A percentile compares a stretch with the other conserved stretches of the same genome.
Evolutionary conservation across 805 yeast genomes (phyloP).

Genomic region (Blastobotrys parvus): DNA sequence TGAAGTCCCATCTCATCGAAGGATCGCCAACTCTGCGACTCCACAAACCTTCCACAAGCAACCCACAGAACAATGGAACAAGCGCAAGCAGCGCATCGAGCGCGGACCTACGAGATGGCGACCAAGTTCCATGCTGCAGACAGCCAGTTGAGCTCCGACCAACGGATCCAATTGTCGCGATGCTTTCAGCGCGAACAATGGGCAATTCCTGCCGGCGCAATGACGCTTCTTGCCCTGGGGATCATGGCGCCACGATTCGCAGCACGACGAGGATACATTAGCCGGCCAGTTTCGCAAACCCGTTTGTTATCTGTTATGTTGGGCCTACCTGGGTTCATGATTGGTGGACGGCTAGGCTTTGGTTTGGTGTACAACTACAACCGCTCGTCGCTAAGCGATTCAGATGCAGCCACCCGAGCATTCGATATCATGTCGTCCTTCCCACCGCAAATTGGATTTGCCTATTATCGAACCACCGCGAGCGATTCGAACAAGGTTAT

Average conservation of each 20-base stretch:
- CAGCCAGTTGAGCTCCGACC: conserved; percentile 6
- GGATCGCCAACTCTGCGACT: neutral
- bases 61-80: neutral
- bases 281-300: conserved; percentile 5
- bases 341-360: conserved; percentile 12
- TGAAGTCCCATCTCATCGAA: neutral
- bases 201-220: conserved; percentile 10
- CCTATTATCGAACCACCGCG: conserved; percentile 14
- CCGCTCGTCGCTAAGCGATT: conserved; percentile 3
- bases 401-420: conserved; percentile 6
- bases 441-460: conserved; percentile 17
- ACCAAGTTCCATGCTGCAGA: conserved; percentile 6
- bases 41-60: too few species aligned
- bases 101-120: conserved; percentile 1
- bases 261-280: conserved; percentile 8
- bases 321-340: conserved; percentile 12
- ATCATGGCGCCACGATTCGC: conserved; percentile 10
- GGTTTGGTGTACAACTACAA: conserved; percentile 3
- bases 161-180: conserved; percentile 8
- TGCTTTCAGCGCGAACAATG: conserved; percentile 9
- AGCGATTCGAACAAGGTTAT: conserved; percentile 11
- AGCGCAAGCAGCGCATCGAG: neutral
- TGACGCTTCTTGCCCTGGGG: conserved; percentile 11
- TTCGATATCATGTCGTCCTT: conserved; percentile 8
- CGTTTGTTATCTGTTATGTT: conserved; percentile 10